These are phyloP conservation scores for Penicillium roqueforti DNA, from an alignment of 495 filamentous ascomycete species.

Conservation along the genomic window DNA sequence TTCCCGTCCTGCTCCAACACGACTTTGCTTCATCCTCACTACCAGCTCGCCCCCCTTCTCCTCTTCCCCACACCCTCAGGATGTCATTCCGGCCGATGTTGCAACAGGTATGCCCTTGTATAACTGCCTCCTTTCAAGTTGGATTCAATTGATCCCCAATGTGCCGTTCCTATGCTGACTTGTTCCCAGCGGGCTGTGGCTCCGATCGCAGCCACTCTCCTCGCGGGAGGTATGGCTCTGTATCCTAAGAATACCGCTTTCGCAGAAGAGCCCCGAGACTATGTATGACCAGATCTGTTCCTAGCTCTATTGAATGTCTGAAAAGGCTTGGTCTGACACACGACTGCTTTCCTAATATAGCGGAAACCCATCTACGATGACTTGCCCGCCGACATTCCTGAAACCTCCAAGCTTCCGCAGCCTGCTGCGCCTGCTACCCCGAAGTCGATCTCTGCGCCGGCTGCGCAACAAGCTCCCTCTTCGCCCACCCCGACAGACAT, in stretches of 20 bases:
- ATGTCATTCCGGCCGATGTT: constrained; percentile 49
- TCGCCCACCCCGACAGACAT: constrained; percentile 85
- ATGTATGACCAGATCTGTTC: constrained; percentile 18
- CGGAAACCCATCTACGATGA: constrained; percentile 91
- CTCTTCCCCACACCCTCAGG: constrained; percentile 28
- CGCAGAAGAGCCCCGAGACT: constrained; percentile 52
- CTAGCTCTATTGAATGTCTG: constrained; percentile 4
- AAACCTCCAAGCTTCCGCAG: constrained; percentile 37
- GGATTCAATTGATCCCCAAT: constrained; percentile 32
- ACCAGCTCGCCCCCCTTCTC: constrained; percentile 16
- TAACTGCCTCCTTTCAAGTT: constrained; percentile 1
- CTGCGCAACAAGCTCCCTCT: constrained; percentile 31
- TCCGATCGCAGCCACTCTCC: constrained; percentile 51
- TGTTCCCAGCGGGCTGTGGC: constrained; percentile 49
- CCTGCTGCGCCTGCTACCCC: constrained; percentile 23
- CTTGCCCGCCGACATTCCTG: constrained; percentile 40
- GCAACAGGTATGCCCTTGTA: constrained; percentile 33
- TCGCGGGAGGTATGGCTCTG: constrained; percentile 51
- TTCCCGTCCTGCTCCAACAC: constrained; percentile 32
- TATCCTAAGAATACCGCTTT: constrained; percentile 50
- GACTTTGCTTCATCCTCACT: constrained; percentile 34
- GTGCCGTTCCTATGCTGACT: constrained; percentile 21
- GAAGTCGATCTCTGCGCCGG: constrained; percentile 19
- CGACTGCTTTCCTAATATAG: constrained; percentile 32
- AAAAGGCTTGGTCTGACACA: constrained; percentile 18